Conservation (phyloP, 2,329 filamentous ascomycete genomes). For the Metarhizium humberi region DNA sequence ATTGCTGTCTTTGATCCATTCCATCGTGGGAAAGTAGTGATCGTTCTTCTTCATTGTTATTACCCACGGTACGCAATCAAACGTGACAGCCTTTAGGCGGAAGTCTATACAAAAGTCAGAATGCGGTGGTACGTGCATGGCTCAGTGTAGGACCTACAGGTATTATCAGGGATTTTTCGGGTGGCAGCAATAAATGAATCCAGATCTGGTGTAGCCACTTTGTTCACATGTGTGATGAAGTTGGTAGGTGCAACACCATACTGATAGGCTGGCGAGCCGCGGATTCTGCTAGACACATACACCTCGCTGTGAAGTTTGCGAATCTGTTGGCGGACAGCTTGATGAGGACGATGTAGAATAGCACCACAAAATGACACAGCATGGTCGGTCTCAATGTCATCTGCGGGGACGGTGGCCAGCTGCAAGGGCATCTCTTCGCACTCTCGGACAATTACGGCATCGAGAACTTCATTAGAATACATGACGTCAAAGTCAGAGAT, state of each 20-base stretch:
- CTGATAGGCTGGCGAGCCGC: conserved; percentile 77
- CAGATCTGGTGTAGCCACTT: conserved; percentile 72
- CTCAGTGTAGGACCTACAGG: conserved; percentile 46
- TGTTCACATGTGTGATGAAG: conserved; percentile 95
- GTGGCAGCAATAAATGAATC: conserved; percentile 73
- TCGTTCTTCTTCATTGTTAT: conserved; percentile 99
- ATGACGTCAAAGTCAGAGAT: conserved; percentile 92
- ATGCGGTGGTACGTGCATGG: neutral
- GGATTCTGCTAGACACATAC: conserved; percentile 81
- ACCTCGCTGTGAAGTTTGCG: conserved; percentile 93
- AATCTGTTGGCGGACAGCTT: conserved; percentile 95
- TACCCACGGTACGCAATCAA: conserved; percentile 98
- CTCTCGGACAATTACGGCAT: conserved; percentile 79
- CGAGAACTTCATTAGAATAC: conserved; percentile 79
- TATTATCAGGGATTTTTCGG: conserved; percentile 86
- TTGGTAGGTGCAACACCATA: conserved; percentile 93
- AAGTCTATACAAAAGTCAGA: conserved; percentile 52
- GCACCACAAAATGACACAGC: conserved; percentile 94
- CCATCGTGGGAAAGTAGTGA: conserved; percentile 75
- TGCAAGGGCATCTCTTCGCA: conserved; percentile 68
- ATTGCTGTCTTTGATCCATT: conserved; percentile 55
- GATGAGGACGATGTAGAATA: conserved; percentile 84
- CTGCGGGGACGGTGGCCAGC: conserved; percentile 77
- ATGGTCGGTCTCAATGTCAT: conserved; percentile 85
- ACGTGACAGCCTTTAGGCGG: conserved; percentile 92